phyloP scores from a whole-genome alignment of 2,329 filamentous ascomycete genomes.

The Fusarium clavum region DNA sequence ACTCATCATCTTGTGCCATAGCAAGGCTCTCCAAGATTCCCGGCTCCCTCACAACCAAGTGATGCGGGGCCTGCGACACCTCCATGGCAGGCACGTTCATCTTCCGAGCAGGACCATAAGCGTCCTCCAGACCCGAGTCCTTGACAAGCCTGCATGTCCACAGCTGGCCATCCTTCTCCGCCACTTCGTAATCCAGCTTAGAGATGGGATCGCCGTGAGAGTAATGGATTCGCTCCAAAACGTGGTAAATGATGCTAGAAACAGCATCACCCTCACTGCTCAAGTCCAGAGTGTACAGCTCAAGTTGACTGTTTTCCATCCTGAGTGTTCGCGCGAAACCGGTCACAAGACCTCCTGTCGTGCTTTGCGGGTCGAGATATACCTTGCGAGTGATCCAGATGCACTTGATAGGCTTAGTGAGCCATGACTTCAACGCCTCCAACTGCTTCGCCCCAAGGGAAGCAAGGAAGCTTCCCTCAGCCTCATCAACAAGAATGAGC shows the following conservation, averaged over 20 bases:
- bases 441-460: conserved; percentile 29
- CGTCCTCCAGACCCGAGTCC: conserved; percentile 30
- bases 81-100: conserved; percentile 21
- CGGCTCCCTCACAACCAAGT: conserved; percentile 35
- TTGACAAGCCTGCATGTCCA: conserved; percentile 42
- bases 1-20: conserved; percentile 34
- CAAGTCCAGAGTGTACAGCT: conserved; percentile 39
- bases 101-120: conserved; percentile 38
- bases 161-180: conserved; percentile 41
- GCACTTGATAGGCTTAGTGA: conserved; percentile 36
- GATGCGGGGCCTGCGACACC: conserved; percentile 24
- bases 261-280: conserved; percentile 28
- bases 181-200: conserved; percentile 40
- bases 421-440: conserved; percentile 30
- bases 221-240: conserved; percentile 36
- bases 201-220: conserved; percentile 40
- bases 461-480: conserved; percentile 37
- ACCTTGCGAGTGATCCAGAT: conserved; percentile 41
- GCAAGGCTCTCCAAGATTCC: conserved; percentile 38
- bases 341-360: conserved; percentile 38
- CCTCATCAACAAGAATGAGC: conserved; percentile 35
- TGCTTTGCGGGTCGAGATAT: conserved; percentile 39
- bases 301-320: conserved; percentile 38
- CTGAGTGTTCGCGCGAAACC: conserved; percentile 41
- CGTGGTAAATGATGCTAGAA: conserved; percentile 29